Evolutionary conservation across 331 rosid genomes (phyloP).

Genomic region (Quercus tomentella): DNA sequence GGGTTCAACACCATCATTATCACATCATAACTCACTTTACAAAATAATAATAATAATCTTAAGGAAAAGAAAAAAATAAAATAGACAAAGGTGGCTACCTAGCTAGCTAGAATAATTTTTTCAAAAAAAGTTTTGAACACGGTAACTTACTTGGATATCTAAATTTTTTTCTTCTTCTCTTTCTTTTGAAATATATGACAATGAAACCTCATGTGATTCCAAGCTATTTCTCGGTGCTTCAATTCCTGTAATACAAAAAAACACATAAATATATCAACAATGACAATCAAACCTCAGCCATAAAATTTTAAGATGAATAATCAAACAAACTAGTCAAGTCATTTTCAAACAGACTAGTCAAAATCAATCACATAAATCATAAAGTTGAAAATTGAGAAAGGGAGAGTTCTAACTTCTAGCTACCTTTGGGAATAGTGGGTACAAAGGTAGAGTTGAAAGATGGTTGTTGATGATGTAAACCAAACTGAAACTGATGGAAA

Average conservation of each 20-base stretch:
- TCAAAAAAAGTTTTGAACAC: not conserved
- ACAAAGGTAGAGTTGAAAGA: constrained; percentile 24
- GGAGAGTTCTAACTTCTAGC: not conserved
- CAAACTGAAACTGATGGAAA: constrained; percentile 54
- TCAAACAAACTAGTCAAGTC: no score
- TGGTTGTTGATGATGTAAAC: constrained; percentile 30
- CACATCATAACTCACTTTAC: constrained; percentile 25
- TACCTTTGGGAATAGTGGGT: constrained; percentile 40
- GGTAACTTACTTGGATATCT: constrained; percentile 56
- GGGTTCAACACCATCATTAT: constrained; percentile 3
- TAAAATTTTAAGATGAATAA: no score
- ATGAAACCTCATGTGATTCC: constrained; percentile 51
- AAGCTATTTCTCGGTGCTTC: constrained; percentile 85
- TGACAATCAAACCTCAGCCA: no score
- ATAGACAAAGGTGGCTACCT: not conserved
- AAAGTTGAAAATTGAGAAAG: not conserved
- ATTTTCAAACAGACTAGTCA: no score
- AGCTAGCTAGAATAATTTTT: not conserved
- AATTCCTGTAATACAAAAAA: constrained; percentile 42
- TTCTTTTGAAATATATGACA: constrained; percentile 37
- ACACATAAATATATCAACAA: not conserved
- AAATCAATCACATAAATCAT: not conserved
- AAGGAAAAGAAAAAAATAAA: not conserved
- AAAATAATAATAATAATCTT: not conserved
- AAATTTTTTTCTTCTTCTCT: constrained; percentile 48